phyloP scores from a whole-genome alignment of 371 early-diverging fungal species.

The Actinomortierella ambigua region DNA sequence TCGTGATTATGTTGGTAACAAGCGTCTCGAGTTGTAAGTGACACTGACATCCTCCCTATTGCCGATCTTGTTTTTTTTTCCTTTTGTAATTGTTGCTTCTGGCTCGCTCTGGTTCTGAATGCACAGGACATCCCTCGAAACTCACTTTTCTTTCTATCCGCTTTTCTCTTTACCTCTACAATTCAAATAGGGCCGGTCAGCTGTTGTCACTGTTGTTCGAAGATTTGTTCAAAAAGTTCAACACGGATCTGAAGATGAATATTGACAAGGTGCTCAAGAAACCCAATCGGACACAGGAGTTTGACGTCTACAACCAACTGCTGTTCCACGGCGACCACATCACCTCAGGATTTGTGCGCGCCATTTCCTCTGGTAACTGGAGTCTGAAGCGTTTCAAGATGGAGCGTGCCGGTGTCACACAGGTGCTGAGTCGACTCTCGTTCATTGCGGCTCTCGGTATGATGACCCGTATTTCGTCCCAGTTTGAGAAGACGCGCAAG shows the following conservation, averaged over 20 bases:
- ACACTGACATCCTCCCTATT: background rate
- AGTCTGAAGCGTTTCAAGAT: constrained; percentile 99
- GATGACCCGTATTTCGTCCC: constrained; percentile 99
- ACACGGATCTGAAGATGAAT: constrained; percentile 86
- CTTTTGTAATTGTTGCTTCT: constrained; percentile 12
- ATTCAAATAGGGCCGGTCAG: constrained; percentile 90
- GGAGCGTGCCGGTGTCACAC: constrained; percentile 99
- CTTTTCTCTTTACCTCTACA: background rate
- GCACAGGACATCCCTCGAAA: no score
- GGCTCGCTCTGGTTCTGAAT: background rate
- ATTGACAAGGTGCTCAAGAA: constrained; percentile 96
- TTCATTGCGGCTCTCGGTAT: constrained; percentile 99
- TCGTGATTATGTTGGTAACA: constrained; percentile 99
- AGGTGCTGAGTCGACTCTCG: constrained; percentile 95
- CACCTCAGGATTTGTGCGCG: constrained; percentile 94
- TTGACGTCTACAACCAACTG: constrained; percentile 93
- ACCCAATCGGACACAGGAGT: constrained; percentile 91
- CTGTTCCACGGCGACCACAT: constrained; percentile 90
- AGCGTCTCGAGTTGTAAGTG: constrained; percentile 96
- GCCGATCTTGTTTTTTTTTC: background rate
- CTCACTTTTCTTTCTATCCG: background rate
- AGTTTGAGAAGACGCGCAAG: constrained; percentile 99
- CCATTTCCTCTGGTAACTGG: constrained; percentile 99
- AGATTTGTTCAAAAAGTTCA: constrained; percentile 99
- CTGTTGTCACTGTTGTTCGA: constrained; percentile 98